A percentile compares a stretch with the other conserved stretches of the same genome.
These are phyloP conservation scores for Hygrophorus pudorinus DNA, from an alignment of 768 basidiomycete species.

Conservation along the genomic window DNA sequence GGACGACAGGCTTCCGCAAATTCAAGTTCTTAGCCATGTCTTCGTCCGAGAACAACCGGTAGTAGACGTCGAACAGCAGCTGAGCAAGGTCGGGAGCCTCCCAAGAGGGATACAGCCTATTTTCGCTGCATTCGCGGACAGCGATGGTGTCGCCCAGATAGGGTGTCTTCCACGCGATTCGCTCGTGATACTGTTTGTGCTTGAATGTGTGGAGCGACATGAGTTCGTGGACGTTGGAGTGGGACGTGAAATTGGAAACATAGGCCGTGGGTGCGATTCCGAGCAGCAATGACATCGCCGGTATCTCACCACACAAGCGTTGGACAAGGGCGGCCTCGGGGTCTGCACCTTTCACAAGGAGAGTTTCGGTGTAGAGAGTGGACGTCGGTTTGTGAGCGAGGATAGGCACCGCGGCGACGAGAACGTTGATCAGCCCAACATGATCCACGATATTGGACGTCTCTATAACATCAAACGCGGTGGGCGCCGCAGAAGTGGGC, in stretches of 20 bases:
- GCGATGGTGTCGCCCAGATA: constrained; percentile 15
- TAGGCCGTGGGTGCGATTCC: constrained; percentile 25
- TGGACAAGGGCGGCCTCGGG: constrained; percentile 22
- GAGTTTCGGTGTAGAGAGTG: constrained; percentile 25
- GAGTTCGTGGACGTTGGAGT: constrained; percentile 28
- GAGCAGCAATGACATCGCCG: constrained; percentile 23
- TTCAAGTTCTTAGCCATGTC: constrained; percentile 10
- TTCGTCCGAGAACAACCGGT: constrained; percentile 27
- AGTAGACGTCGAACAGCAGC: constrained; percentile 29
- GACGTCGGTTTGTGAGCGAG: constrained; percentile 13
- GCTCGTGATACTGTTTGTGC: constrained; percentile 24
- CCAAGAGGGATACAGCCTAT: constrained; percentile 9
- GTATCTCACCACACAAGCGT: constrained; percentile 22
- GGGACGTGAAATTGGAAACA: constrained; percentile 25
- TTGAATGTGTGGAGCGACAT: constrained; percentile 3
- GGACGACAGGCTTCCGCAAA: constrained; percentile 5
- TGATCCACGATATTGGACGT: constrained; percentile 31
- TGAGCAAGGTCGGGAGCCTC: constrained; percentile 21
- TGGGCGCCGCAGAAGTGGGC: constrained; percentile 13
- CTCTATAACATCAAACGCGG: constrained; percentile 28
- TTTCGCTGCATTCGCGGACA: neutral
- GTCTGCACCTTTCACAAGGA: constrained; percentile 16
- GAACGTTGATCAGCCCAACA: constrained; percentile 28
- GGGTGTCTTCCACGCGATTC: constrained; percentile 27
- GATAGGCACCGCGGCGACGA: constrained; percentile 22